Percentiles rank a stretch among this genome's conserved stretches.
Evolutionary conservation across 2,329 filamentous ascomycete species (phyloP).

Genomic region (Hypoxylon sp.): DNA sequence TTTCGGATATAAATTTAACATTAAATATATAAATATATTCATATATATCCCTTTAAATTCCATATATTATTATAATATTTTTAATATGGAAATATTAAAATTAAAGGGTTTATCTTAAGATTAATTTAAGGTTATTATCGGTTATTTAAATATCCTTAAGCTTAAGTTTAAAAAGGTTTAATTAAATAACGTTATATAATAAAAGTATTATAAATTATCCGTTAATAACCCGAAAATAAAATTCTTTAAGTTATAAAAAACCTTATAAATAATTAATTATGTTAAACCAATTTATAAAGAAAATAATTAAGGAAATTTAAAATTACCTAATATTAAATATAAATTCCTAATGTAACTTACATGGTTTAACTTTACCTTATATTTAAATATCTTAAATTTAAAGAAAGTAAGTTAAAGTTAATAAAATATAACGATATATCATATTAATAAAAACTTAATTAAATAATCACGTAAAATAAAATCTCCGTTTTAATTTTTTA

Average conservation of each 20-base stretch:
- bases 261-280: too few relatives aligned
- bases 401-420: background rate
- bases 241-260: background rate
- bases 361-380: background rate
- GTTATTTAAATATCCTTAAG: background rate
- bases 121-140: background rate
- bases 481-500: background rate
- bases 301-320: too few relatives aligned
- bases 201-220: background rate
- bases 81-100: background rate
- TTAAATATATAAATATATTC: slow-evolving; percentile 1
- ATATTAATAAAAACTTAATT: slow-evolving; percentile 1
- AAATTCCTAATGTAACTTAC: background rate
- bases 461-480: background rate
- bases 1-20: background rate
- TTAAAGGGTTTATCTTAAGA: background rate
- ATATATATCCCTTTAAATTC: background rate
- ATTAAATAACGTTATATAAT: background rate
- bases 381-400: background rate
- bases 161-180: background rate
- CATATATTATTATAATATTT: background rate
- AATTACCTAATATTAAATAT: background rate
- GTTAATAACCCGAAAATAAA: background rate
- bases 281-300: too few relatives aligned
- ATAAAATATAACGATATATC: background rate